phyloP scores from a whole-genome alignment of 2,329 filamentous ascomycete species.

The Akanthomyces lecanii region DNA sequence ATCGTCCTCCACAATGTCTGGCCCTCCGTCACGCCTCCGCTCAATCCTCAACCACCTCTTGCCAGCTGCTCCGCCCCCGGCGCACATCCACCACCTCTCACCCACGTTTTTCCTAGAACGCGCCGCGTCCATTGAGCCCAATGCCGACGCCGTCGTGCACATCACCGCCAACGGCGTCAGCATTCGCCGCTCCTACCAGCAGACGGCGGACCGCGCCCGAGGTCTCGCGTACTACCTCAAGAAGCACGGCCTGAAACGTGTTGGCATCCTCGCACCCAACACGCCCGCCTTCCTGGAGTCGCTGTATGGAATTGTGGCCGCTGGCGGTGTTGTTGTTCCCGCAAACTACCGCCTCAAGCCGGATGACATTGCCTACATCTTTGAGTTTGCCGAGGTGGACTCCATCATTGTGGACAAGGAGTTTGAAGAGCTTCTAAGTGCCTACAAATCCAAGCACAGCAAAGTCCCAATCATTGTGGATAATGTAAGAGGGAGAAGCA shows the following conservation, averaged over 20 bases:
- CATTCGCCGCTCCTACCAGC: constrained; percentile 71
- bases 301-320: constrained; percentile 81
- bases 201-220: constrained; percentile 79
- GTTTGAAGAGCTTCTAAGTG: constrained; percentile 65
- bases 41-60: constrained; percentile 52
- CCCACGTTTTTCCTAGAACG: constrained; percentile 85
- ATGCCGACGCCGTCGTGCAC: constrained; percentile 81
- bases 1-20: constrained; percentile 50
- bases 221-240: constrained; percentile 85
- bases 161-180: constrained; percentile 71
- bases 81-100: constrained; percentile 72
- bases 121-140: constrained; percentile 81
- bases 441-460: constrained; percentile 58
- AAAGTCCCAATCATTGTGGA: constrained; percentile 72
- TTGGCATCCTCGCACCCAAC: constrained; percentile 86
- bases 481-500: constrained; percentile 33
- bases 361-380: constrained; percentile 87
- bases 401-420: constrained; percentile 83
- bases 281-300: constrained; percentile 91
- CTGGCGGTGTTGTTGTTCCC: constrained; percentile 71
- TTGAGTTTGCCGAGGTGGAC: constrained; percentile 82
- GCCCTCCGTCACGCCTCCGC: constrained; percentile 56
- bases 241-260: constrained; percentile 67
- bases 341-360: constrained; percentile 64
- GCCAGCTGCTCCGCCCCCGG: constrained; percentile 38